Conservation (phyloP, 2,329 filamentous ascomycete genomes). For the Cladophialophora carrionii region DNA sequence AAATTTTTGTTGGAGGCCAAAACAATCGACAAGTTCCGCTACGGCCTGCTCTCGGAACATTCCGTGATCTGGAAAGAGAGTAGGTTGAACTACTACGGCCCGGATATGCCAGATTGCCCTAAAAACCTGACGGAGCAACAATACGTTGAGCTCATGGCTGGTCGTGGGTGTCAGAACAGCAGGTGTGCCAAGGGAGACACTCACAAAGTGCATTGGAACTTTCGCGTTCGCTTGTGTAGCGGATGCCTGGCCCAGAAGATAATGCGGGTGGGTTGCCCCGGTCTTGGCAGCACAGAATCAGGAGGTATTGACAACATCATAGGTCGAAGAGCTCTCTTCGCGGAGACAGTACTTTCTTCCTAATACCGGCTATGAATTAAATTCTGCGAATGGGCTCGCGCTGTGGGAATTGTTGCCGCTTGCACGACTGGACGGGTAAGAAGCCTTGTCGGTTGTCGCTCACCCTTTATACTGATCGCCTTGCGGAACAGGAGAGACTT, state of each 20-base stretch:
- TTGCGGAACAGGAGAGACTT: conserved; percentile 23
- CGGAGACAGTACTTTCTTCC: conserved; percentile 20
- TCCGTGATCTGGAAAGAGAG: conserved; percentile 35
- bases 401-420: conserved; percentile 31
- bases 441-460: background rate
- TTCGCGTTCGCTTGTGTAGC: conserved; percentile 35
- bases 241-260: conserved; percentile 34
- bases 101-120: conserved; percentile 34
- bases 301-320: conserved; percentile 4
- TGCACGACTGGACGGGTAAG: conserved; percentile 31
- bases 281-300: background rate
- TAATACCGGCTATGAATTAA: background rate
- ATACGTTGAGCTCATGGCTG: conserved; percentile 36
- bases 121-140: conserved; percentile 33
- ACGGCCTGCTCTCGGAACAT: conserved; percentile 29
- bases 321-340: conserved; percentile 27
- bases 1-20: conserved; percentile 34
- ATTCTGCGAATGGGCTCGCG: background rate
- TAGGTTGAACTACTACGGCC: conserved; percentile 29
- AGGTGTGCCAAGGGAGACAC: conserved; percentile 30
- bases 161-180: conserved; percentile 36
- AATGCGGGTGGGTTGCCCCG: conserved; percentile 22
- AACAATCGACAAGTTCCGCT: conserved; percentile 32
- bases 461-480: background rate
- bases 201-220: conserved; percentile 35